These are phyloP conservation scores for Stemphylium beticola DNA, from an alignment of 2,329 filamentous ascomycete genomes.

Conservation along the genomic window DNA sequence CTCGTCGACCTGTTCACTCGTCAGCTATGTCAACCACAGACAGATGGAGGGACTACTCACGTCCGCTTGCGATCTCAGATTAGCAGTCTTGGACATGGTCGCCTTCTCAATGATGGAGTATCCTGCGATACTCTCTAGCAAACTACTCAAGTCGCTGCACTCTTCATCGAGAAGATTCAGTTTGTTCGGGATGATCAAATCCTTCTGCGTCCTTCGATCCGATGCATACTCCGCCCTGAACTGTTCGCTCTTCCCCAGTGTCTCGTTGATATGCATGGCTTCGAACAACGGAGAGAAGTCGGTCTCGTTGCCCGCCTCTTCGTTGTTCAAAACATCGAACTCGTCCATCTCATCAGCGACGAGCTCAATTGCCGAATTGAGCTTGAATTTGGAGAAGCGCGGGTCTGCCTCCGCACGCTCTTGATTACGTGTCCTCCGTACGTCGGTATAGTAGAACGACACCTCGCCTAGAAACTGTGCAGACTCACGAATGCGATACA, in stretches of 20 bases:
- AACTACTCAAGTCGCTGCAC: constrained; percentile 81
- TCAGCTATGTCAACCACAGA: neutral
- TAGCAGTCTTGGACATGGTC: constrained; percentile 85
- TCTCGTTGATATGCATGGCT: constrained; percentile 94
- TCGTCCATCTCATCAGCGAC: constrained; percentile 96
- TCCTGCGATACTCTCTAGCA: constrained; percentile 91
- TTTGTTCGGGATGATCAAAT: constrained; percentile 78
- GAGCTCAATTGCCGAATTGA: constrained; percentile 95
- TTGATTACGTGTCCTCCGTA: constrained; percentile 81
- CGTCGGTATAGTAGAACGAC: constrained; percentile 93
- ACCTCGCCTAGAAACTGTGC: constrained; percentile 96
- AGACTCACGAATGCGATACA: constrained; percentile 92
- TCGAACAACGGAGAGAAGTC: constrained; percentile 95
- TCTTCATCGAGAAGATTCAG: constrained; percentile 83
- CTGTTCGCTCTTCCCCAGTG: constrained; percentile 87
- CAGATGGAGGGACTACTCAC: constrained; percentile 56
- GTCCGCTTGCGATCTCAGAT: constrained; percentile 79
- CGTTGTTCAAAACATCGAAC: constrained; percentile 93
- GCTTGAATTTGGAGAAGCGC: constrained; percentile 80
- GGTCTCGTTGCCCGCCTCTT: constrained; percentile 78
- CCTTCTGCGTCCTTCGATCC: constrained; percentile 88
- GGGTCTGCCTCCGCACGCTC: constrained; percentile 78
- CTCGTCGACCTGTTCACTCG: constrained; percentile 76
- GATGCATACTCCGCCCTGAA: constrained; percentile 92
- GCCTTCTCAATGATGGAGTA: constrained; percentile 97